phyloP scores from a whole-genome alignment of 768 basidiomycete genomes.

The Stropharia rugosoannulata region DNA sequence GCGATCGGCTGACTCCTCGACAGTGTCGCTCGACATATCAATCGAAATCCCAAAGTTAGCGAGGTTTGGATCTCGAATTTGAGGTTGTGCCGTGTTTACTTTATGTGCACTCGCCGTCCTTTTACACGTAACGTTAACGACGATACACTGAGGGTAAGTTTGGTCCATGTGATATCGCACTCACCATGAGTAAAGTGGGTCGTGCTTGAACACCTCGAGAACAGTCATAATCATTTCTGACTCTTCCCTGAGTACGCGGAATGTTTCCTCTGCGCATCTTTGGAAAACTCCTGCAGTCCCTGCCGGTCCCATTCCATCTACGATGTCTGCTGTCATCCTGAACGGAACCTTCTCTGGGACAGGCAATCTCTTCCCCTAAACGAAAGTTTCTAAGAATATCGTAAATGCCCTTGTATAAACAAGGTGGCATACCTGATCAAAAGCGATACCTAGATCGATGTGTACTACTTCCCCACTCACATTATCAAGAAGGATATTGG shows the following conservation, averaged over 20 bases:
- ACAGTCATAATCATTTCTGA: conserved; percentile 92
- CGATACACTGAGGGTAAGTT: neutral
- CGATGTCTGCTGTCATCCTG: conserved; percentile 89
- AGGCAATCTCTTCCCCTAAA: conserved; percentile 73
- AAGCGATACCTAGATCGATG: conserved; percentile 96
- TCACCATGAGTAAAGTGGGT: conserved; percentile 92
- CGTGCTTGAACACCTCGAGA: conserved; percentile 94
- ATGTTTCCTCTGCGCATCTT: conserved; percentile 90
- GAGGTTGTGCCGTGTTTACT: conserved; percentile 60
- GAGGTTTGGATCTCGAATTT: conserved; percentile 26
- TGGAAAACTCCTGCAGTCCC: conserved; percentile 95
- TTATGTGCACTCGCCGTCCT: conserved; percentile 83
- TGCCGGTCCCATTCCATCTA: conserved; percentile 90
- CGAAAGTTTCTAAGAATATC: conserved; percentile 4
- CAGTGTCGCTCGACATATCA: conserved; percentile 63
- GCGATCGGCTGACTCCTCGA: conserved; percentile 87
- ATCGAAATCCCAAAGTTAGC: conserved; percentile 49
- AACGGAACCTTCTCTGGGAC: conserved; percentile 93
- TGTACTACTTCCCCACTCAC: conserved; percentile 86
- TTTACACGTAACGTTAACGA: neutral
- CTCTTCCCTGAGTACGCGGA: conserved; percentile 84
- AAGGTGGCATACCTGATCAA: conserved; percentile 71
- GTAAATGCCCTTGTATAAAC: neutral
- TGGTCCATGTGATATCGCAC: conserved; percentile 14
- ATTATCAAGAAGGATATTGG: conserved; percentile 90